phyloP scores from a whole-genome alignment of 2,329 filamentous ascomycete genomes.

The Apiospora saccharicola region DNA sequence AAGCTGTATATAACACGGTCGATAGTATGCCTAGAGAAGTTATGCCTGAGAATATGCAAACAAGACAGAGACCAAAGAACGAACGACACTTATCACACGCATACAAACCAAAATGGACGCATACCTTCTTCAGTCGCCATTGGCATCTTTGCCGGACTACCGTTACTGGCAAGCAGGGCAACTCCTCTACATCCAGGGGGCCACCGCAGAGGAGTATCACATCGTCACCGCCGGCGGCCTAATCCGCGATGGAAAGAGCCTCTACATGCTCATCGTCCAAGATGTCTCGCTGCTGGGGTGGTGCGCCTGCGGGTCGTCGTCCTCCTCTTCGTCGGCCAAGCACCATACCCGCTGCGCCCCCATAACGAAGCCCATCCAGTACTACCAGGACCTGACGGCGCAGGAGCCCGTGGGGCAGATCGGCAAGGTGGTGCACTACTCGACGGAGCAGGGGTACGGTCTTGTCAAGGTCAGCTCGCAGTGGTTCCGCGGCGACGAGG shows the following conservation, averaged over 20 bases:
- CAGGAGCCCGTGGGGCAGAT: constrained; percentile 25
- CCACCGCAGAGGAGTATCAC: constrained; percentile 22
- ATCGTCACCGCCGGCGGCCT: constrained; percentile 29
- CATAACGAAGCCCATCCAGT: constrained; percentile 23
- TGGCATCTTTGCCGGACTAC: constrained; percentile 25
- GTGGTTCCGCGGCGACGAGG: constrained; percentile 26
- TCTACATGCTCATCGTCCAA: constrained; percentile 29
- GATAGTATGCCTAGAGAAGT: background rate
- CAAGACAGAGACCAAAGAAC: background rate
- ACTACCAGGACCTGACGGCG: constrained; percentile 22
- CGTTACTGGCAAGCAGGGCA: constrained; percentile 27
- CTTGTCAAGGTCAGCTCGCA: constrained; percentile 26
- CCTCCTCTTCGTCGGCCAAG: constrained; percentile 17
- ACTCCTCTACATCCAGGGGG: constrained; percentile 26
- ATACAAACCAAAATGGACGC: constrained; percentile 25
- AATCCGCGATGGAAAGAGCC: constrained; percentile 25
- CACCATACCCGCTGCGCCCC: constrained; percentile 27
- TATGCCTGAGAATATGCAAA: too few species aligned
- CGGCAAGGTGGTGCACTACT: constrained; percentile 28
- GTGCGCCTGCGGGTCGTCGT: constrained; percentile 24
- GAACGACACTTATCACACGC: background rate
- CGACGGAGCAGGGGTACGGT: constrained; percentile 28
- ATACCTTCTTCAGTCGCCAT: constrained; percentile 26
- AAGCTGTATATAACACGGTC: background rate
- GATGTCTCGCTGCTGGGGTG: constrained; percentile 28